phyloP scores from a whole-genome alignment of 1,284 basidiomycete species.

The Trametes hirsuta region DNA sequence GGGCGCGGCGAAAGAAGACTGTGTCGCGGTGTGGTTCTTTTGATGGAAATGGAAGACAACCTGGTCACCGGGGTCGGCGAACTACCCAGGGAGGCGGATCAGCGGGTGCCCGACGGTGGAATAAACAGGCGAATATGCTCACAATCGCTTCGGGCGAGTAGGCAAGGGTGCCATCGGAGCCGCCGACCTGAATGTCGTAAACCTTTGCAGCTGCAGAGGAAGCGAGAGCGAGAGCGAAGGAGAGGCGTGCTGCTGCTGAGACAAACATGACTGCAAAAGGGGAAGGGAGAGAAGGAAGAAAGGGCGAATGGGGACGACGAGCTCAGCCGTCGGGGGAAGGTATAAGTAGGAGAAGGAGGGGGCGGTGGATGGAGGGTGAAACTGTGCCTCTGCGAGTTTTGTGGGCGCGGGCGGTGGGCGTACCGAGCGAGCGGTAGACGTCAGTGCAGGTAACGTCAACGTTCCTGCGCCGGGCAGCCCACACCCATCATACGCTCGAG shows the following conservation, averaged over 20 bases:
- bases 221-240: constrained; percentile 45
- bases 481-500: not conserved
- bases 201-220: constrained; percentile 49
- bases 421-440: constrained; percentile 17
- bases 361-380: constrained; percentile 18
- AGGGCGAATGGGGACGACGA: constrained; percentile 26
- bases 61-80: constrained; percentile 55
- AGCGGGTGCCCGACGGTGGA: constrained; percentile 5
- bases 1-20: constrained; percentile 58
- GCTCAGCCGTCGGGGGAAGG: constrained; percentile 16
- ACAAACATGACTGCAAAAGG: constrained; percentile 51
- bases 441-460: not conserved
- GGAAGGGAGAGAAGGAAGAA: constrained; percentile 28
- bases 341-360: constrained; percentile 21
- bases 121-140: constrained; percentile 19
- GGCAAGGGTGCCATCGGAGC: constrained; percentile 41
- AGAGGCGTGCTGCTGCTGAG: constrained; percentile 28
- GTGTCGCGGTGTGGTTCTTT: constrained; percentile 61
- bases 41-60: constrained; percentile 60
- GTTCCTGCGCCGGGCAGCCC: no score
- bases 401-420: constrained; percentile 8
- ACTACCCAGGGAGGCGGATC: constrained; percentile 32
- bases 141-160: constrained; percentile 59
- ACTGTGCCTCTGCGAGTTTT: constrained; percentile 7
- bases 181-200: constrained; percentile 57